Conservation (phyloP, 2,329 filamentous ascomycete genomes). For the Paecilomyces niveus region DNA sequence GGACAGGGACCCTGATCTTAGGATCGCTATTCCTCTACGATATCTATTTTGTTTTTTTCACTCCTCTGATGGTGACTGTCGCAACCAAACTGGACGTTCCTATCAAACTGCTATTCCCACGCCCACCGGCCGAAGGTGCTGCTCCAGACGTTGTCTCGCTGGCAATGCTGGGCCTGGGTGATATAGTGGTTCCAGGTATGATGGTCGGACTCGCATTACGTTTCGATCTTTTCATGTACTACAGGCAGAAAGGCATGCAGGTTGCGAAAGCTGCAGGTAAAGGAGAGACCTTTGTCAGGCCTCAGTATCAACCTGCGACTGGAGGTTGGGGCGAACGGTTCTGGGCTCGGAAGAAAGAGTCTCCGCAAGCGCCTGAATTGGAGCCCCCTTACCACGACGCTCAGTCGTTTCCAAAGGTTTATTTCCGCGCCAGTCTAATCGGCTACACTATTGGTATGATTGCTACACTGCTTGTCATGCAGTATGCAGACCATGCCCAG, state of each 20-base stretch:
- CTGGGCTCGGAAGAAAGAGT: slow-evolving; percentile 52
- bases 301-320: slow-evolving; percentile 48
- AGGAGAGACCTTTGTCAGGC: slow-evolving; percentile 17
- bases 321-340: slow-evolving; percentile 77
- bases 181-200: slow-evolving; percentile 87
- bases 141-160: slow-evolving; percentile 35
- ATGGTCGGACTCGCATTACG: slow-evolving; percentile 80
- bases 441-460: slow-evolving; percentile 77
- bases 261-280: slow-evolving; percentile 15
- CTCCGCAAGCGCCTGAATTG: slow-evolving; percentile 19
- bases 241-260: slow-evolving; percentile 57
- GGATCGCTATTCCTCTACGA: slow-evolving; percentile 86
- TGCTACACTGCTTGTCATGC: slow-evolving; percentile 67
- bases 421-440: slow-evolving; percentile 69
- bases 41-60: slow-evolving; percentile 61
- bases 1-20: slow-evolving; percentile 71
- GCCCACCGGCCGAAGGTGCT: slow-evolving; percentile 46
- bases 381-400: slow-evolving; percentile 31
- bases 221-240: slow-evolving; percentile 85
- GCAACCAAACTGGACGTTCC: slow-evolving; percentile 85
- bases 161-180: slow-evolving; percentile 86
- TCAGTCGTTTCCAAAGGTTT: slow-evolving; percentile 66
- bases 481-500: slow-evolving; percentile 73
- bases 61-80: slow-evolving; percentile 52
- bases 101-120: slow-evolving; percentile 81